Evolutionary conservation across 2,329 filamentous ascomycete species (phyloP).

Genomic region (Metarhizium humberi): DNA sequence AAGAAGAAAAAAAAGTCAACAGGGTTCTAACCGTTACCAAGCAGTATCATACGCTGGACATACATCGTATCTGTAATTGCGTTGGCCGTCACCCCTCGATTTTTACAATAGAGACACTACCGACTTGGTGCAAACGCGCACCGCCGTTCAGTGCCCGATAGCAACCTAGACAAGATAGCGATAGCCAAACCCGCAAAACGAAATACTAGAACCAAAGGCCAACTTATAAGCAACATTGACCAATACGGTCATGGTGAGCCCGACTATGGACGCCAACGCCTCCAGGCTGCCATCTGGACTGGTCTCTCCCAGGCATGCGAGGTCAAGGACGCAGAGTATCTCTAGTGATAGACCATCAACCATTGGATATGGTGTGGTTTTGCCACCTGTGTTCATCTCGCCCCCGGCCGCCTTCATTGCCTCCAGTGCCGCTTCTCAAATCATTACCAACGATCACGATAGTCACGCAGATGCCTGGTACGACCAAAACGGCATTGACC

Average conservation of each 20-base stretch:
- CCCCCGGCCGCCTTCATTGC: constrained; percentile 85
- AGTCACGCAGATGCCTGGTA: constrained; percentile 61
- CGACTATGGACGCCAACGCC: constrained; percentile 5
- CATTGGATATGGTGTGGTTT: constrained; percentile 47
- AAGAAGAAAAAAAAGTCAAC: neutral
- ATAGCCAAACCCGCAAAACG: neutral
- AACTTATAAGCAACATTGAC: neutral
- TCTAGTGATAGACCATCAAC: constrained; percentile 63
- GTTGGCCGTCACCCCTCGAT: neutral
- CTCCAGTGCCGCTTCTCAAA: constrained; percentile 77
- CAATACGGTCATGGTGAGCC: constrained; percentile 5
- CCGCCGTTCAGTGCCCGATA: neutral
- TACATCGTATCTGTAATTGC: neutral
- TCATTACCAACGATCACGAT: constrained; percentile 82
- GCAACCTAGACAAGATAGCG: neutral
- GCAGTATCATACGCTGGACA: neutral
- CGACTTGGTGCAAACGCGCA: neutral
- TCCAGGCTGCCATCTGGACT: constrained; percentile 16
- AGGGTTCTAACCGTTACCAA: neutral
- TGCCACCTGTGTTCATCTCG: constrained; percentile 58
- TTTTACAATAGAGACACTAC: neutral
- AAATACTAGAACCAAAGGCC: neutral
- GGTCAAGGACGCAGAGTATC: constrained; percentile 52
- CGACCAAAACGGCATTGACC: constrained; percentile 57
- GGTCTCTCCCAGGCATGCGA: constrained; percentile 23